A percentile compares a stretch with the other conserved stretches of the same genome.
These are phyloP conservation scores for Talaromyces sp. DNA, from an alignment of 2,329 filamentous ascomycete species.

Conservation along the genomic window DNA sequence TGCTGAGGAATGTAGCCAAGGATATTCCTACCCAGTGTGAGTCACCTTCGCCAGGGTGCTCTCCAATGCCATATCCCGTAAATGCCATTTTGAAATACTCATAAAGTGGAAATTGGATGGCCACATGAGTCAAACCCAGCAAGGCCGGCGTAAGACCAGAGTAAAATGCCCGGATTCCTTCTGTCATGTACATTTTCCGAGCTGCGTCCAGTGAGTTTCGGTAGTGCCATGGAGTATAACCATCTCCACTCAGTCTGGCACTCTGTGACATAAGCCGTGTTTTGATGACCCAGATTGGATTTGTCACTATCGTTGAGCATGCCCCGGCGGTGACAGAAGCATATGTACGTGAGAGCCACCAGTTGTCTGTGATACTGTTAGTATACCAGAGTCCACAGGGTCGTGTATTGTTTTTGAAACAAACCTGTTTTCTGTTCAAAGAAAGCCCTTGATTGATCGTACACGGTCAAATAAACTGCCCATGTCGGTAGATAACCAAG, in stretches of 20 bases:
- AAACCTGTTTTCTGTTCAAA: constrained; percentile 62
- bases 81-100: constrained; percentile 89
- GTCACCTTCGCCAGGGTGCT: constrained; percentile 54
- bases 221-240: constrained; percentile 72
- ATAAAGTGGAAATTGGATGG: constrained; percentile 94
- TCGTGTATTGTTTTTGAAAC: not conserved
- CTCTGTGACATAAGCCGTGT: constrained; percentile 95
- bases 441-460: constrained; percentile 78
- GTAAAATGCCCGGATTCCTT: constrained; percentile 88
- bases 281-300: constrained; percentile 99
- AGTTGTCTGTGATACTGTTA: constrained; percentile 53
- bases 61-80: constrained; percentile 83
- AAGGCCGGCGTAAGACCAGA: constrained; percentile 89
- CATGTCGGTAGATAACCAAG: constrained; percentile 94
- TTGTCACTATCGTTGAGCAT: constrained; percentile 89
- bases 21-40: constrained; percentile 80
- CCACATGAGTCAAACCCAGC: constrained; percentile 87
- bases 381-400: not conserved
- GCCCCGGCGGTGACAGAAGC: constrained; percentile 87
- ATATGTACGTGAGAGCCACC: constrained; percentile 74
- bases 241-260: constrained; percentile 47
- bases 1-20: constrained; percentile 85
- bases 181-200: constrained; percentile 88
- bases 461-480: constrained; percentile 97
- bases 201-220: constrained; percentile 83